Base-by-base conservation (phyloP, 345 rosid genomes). In the Populus tremula region DNA sequence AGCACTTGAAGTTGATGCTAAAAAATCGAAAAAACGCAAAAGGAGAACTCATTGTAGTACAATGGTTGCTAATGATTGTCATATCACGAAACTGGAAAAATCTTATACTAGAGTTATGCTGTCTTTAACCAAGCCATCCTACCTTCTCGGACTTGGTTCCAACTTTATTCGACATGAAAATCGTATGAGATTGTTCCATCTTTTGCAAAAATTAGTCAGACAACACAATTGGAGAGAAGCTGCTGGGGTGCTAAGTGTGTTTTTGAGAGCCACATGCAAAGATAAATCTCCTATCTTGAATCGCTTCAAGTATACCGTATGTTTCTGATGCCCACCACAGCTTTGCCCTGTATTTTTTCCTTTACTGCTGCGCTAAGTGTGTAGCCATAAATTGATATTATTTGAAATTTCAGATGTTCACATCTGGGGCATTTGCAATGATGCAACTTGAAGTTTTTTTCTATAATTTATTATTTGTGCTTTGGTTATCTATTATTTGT, bases 251-350 rank as follows among this genome's bases (percentile, higher is more conserved):
- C 85, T 92, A 36, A 86, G 91, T 14, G 83, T 92, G 53, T 70
- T 91, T 69, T 79, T 90, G 84, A 84, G 84, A 80, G 98, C 86
- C 17, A 90, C 94, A 0, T 76, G 79, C 71, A 85, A 77, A 71
- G 91, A 89, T 70, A 49, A 56, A 31, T 83, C 78, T 45, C 85
- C 89, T 4, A 71, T 45, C 56, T 71, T 77, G 41, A 92, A 89
- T 78, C 90, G 97, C 4, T 82, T 93, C 76, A 93, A 93, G 85
- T 95, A 83, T 74, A 78, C 65, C 92, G 98, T 90, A 82, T 63
- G 82, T 14, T 36, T 73, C 36, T 69, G 21, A 13, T 43, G 17
- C 49, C 29, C 8, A 41, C 11, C 25, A n/a, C 8, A 41, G 18
- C 14, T 14, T 5, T 43, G 6, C 14, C 25, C 16, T 43, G 13